Base-by-base conservation (phyloP, 495 filamentous ascomycete species). In the Trichoderma parareesei region DNA sequence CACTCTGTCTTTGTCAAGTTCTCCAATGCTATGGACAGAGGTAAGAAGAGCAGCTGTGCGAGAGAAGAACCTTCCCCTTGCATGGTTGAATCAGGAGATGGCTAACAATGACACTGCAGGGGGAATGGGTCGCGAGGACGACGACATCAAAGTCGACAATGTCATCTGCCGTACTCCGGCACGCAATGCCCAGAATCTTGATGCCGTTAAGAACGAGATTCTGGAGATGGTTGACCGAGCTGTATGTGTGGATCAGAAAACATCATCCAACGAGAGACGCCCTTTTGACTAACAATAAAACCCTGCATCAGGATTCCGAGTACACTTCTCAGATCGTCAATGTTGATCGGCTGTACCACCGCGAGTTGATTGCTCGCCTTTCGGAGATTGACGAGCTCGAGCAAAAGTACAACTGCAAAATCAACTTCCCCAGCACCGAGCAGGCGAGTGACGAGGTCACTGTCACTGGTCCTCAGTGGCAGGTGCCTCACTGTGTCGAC, bases 1-100 rank as follows among this genome's bases (percentile, higher is more conserved):
- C 95, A 99, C 78, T 99, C 94, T 2, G 94, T 99, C 65, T 99
- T 98, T 68, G 94, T 99, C 79, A 99, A 99, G 74, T 99, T 99
- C 73, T 96, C 92, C 67, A 99, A 99, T 71, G 94, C 95, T 37
- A 98, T 98, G 95, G 94, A 99, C 75, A 90, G 94, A 69, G 82
- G 81, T 75, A 74, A 66, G 40, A 6, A 41, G 40, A 41, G 11
- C 27, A 27, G 27, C 27, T 27, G 27, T 27, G 16, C 46, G 20
- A 49, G 2, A 70, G 42, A 42, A 27, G 55, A 44, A 37, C 8
- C 33, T n/a, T 38, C 42, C 35, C 9, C 13, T 41, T 14, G 27
- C 27, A 27, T 14, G n/a, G n/a, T n/a, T n/a, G n/a, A 13, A 4
- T 18, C 3, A 18, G 35, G 18, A n/a, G 2, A 5, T 20, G 65